Percentiles rank a stretch among this genome's conserved stretches.
phyloP scores from a whole-genome alignment of 73 alveolate genomes.

The Breviolum minutum region DNA sequence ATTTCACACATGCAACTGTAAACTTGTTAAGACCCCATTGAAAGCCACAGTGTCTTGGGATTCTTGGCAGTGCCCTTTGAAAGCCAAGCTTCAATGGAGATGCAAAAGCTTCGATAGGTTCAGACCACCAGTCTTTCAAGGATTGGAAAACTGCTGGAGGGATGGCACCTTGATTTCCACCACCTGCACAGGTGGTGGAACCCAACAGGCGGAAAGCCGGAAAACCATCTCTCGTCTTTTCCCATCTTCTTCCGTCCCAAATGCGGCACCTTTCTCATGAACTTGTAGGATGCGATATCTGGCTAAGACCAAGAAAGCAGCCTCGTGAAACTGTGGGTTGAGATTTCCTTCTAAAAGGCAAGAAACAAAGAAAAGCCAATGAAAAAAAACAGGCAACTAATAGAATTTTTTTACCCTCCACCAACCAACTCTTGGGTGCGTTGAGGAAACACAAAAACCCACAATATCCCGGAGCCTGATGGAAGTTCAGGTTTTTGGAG shows the following conservation, averaged over 20 bases:
- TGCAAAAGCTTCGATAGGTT: constrained; percentile 80
- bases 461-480: background rate
- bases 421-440: background rate
- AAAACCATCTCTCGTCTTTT: background rate
- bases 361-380: background rate
- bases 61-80: background rate
- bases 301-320: constrained; percentile 63
- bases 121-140: constrained; percentile 42
- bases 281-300: constrained; percentile 75
- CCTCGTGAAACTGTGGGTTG: background rate
- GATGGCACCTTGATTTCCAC: constrained; percentile 90
- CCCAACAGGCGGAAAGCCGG: background rate
- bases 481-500: background rate
- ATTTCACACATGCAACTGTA: background rate
- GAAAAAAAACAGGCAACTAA: background rate
- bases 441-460: background rate
- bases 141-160: constrained; percentile 17
- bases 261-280: constrained; percentile 27
- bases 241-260: background rate
- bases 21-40: no score
- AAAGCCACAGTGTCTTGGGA: no score
- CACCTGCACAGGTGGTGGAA: constrained; percentile 7
- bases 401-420: background rate
- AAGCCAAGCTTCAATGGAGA: constrained; percentile 36
- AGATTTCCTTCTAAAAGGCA: background rate